phyloP scores from a whole-genome alignment of 805 yeast species.

The Wickerhamomyces sydowiorum region DNA sequence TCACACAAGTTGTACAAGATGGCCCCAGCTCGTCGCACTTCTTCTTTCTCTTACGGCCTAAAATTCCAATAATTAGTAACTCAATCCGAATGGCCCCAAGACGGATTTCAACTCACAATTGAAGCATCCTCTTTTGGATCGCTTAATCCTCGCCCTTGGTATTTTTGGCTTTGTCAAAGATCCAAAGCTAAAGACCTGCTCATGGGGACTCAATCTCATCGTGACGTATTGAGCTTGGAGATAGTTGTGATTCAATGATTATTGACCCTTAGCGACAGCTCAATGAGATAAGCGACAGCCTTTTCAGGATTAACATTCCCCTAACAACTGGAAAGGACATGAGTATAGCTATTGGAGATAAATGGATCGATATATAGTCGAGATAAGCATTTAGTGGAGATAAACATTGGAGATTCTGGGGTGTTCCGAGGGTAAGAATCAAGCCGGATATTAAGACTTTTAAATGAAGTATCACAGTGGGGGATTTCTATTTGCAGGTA shows the following conservation, averaged over 20 bases:
- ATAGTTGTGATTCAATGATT: too few relatives aligned
- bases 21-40: constrained; percentile 54
- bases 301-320: too few relatives aligned
- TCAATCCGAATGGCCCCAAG: neutral
- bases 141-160: constrained; percentile 4
- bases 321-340: neutral
- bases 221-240: too few relatives aligned
- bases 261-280: neutral
- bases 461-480: too few relatives aligned
- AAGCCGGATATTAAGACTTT: too few relatives aligned
- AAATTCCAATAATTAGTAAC: neutral
- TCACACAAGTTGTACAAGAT: constrained; percentile 34
- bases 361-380: too few relatives aligned
- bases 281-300: too few relatives aligned
- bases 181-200: neutral
- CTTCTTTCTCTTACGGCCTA: constrained; percentile 53
- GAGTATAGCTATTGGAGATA: neutral
- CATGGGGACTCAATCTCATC: neutral
- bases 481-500: too few relatives aligned
- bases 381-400: too few relatives aligned
- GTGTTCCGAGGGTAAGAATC: too few relatives aligned
- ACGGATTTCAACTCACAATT: constrained; percentile 10
- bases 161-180: neutral
- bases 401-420: too few relatives aligned
- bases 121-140: constrained; percentile 17